A percentile compares a stretch with the other conserved stretches of the same genome.
phyloP scores from a whole-genome alignment of 2,329 filamentous ascomycete species.

The Alternaria arborescens region DNA sequence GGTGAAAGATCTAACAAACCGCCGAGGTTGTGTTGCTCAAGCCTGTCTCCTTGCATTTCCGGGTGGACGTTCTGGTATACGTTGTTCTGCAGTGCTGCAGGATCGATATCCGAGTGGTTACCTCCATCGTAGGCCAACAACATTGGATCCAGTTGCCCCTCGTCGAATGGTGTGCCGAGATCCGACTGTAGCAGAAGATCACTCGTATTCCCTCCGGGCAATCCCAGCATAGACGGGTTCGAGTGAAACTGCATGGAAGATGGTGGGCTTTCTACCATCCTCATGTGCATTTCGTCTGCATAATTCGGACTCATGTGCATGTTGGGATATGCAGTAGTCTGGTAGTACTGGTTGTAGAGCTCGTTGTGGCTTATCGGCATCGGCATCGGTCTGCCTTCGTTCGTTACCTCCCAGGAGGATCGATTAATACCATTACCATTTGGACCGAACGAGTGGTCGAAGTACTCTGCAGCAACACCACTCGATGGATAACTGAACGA shows the following conservation, averaged over 20 bases:
- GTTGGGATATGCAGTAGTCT: slow-evolving; percentile 57
- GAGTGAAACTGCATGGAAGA: slow-evolving; percentile 42
- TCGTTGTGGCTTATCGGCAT: slow-evolving; percentile 56
- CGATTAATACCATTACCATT: slow-evolving; percentile 50
- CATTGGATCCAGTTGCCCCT: slow-evolving; percentile 53
- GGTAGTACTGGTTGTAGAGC: slow-evolving; percentile 61
- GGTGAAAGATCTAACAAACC: slow-evolving; percentile 37
- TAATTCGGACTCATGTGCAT: slow-evolving; percentile 37
- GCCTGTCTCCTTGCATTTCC: slow-evolving; percentile 40
- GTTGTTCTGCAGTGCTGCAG: slow-evolving; percentile 31
- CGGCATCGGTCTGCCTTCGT: slow-evolving; percentile 60
- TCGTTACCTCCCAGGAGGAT: slow-evolving; percentile 62
- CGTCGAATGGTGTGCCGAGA: slow-evolving; percentile 42
- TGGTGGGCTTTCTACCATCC: slow-evolving; percentile 47
- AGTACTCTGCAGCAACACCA: slow-evolving; percentile 35
- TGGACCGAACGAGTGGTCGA: slow-evolving; percentile 38
- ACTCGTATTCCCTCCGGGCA: slow-evolving; percentile 51
- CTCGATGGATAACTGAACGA: slow-evolving; percentile 38
- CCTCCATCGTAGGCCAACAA: slow-evolving; percentile 49
- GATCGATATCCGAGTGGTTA: slow-evolving; percentile 31
- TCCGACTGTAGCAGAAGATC: slow-evolving; percentile 48
- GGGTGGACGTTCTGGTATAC: slow-evolving; percentile 44
- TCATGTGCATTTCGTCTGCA: slow-evolving; percentile 54
- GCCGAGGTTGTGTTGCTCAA: slow-evolving; percentile 41
- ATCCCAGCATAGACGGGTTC: slow-evolving; percentile 45